Evolutionary conservation across 208 protist species (phyloP).

Genomic region (Vickermania ingenoplastis): DNA sequence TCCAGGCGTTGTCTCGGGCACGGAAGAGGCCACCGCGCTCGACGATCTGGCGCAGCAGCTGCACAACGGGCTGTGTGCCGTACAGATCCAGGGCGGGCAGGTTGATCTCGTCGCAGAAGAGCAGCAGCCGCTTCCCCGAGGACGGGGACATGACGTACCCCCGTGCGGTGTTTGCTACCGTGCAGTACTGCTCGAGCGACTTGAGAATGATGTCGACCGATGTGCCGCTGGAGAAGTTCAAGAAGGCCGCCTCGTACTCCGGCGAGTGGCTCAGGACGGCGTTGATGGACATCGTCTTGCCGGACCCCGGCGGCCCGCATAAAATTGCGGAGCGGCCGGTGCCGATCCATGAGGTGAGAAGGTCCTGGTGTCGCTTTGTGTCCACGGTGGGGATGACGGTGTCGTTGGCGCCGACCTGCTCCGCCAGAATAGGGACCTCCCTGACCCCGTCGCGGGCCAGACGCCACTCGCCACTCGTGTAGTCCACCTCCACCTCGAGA

Average conservation of each 20-base stretch:
- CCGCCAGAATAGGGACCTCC: constrained; percentile 78
- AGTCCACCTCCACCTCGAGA: constrained; percentile 79
- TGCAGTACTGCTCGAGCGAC: constrained; percentile 97
- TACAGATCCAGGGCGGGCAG: constrained; percentile 95
- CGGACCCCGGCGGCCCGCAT: constrained; percentile 96
- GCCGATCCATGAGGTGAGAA: constrained; percentile 93
- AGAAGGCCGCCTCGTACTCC: constrained; percentile 92
- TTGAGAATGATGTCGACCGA: constrained; percentile 94
- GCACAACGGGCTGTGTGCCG: constrained; percentile 97
- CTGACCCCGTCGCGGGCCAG: constrained; percentile 63
- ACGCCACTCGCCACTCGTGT: constrained; percentile 72
- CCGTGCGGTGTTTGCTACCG: constrained; percentile 81
- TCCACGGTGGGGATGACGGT: constrained; percentile 98
- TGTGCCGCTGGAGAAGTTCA: constrained; percentile 99
- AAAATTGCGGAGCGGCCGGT: constrained; percentile 92
- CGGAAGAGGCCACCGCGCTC: constrained; percentile 97
- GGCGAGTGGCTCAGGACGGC: constrained; percentile 84
- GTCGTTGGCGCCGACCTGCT: constrained; percentile 90
- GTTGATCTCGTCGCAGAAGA: constrained; percentile 99
- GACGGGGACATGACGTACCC: constrained; percentile 88
- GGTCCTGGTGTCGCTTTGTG: constrained; percentile 95
- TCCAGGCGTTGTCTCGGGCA: constrained; percentile 86
- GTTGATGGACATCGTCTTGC: constrained; percentile 98
- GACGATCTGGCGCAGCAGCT: constrained; percentile 97
- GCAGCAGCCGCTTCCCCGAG: constrained; percentile 91